Conservation (phyloP, 1,139 yeast genomes). For the Yamadazyma oceani region DNA sequence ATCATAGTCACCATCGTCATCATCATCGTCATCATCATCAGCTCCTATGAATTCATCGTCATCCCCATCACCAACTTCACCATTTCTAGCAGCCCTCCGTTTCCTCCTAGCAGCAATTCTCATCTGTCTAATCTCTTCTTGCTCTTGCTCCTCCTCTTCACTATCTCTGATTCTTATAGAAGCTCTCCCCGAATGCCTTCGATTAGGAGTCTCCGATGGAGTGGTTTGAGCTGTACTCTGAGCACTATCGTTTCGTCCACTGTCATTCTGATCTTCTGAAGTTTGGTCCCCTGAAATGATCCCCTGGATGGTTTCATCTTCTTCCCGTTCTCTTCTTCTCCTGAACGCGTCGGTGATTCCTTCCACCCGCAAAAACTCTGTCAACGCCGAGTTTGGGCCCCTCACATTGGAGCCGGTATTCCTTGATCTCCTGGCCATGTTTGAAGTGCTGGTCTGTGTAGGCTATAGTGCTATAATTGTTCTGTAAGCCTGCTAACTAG, state of each 20-base stretch:
- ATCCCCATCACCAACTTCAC: conserved; percentile 24
- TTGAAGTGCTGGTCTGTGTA: no score
- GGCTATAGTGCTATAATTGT: no score
- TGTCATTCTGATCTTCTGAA: conserved; percentile 15
- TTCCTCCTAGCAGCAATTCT: conserved; percentile 44
- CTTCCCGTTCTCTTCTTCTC: conserved; percentile 45
- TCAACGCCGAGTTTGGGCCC: conserved; percentile 79
- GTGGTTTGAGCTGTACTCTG: conserved; percentile 4
- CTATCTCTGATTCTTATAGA: conserved; percentile 16
- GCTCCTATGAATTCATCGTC: conserved; percentile 21
- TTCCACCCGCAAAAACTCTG: conserved; percentile 72
- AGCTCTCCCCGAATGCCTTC: background rate
- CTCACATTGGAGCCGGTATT: conserved; percentile 41
- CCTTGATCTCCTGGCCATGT: conserved; percentile 23
- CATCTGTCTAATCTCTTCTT: conserved; percentile 28
- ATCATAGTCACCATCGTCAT: conserved; percentile 31
- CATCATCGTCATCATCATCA: conserved; percentile 19
- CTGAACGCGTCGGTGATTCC: conserved; percentile 87
- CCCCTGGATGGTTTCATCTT: conserved; percentile 7
- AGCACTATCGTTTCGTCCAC: conserved; percentile 5
- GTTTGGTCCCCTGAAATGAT: background rate
- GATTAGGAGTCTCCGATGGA: conserved; percentile 5
- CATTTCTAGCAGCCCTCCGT: conserved; percentile 22
- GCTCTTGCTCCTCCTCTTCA: conserved; percentile 15
- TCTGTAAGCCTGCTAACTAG: no score